These are phyloP conservation scores for Apiospora koreana DNA, from an alignment of 2,329 filamentous ascomycete species.

Conservation along the genomic window DNA sequence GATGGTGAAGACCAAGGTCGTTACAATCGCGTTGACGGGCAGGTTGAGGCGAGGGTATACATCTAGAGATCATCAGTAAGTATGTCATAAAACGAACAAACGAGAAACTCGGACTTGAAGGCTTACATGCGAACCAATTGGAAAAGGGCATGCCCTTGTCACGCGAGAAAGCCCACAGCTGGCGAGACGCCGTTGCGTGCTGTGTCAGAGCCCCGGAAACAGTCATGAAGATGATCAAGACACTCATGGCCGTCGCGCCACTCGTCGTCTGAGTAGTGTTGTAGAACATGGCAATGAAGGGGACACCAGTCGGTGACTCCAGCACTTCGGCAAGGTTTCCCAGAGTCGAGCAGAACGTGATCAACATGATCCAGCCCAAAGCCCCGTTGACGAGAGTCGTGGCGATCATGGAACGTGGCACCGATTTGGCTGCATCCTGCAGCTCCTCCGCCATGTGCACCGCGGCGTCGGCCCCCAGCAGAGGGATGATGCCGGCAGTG, in stretches of 20 bases:
- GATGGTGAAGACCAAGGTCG: slow-evolving; percentile 29
- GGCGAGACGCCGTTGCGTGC: slow-evolving; percentile 31
- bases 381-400: slow-evolving; percentile 22
- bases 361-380: slow-evolving; percentile 23
- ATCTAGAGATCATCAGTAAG: slow-evolving; percentile 19
- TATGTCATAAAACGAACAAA: too few species aligned
- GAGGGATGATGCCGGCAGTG: slow-evolving; percentile 39
- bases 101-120: too few species aligned
- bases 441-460: slow-evolving; percentile 43
- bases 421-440: slow-evolving; percentile 32
- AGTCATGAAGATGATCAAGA: slow-evolving; percentile 28
- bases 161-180: slow-evolving; percentile 34
- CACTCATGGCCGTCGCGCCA: slow-evolving; percentile 27
- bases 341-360: slow-evolving; percentile 25
- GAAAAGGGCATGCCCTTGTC: slow-evolving; percentile 38
- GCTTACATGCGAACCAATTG: slow-evolving; percentile 24
- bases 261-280: slow-evolving; percentile 23
- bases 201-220: slow-evolving; percentile 28
- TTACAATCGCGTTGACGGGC: slow-evolving; percentile 34
- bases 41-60: slow-evolving; percentile 26
- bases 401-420: slow-evolving; percentile 39
- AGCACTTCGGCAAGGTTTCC: slow-evolving; percentile 16
- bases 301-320: slow-evolving; percentile 24
- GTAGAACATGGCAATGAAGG: slow-evolving; percentile 32
- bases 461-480: slow-evolving; percentile 37